Conservation (phyloP, 2,329 filamentous ascomycete genomes). For the Penicillium psychrosexuale region DNA sequence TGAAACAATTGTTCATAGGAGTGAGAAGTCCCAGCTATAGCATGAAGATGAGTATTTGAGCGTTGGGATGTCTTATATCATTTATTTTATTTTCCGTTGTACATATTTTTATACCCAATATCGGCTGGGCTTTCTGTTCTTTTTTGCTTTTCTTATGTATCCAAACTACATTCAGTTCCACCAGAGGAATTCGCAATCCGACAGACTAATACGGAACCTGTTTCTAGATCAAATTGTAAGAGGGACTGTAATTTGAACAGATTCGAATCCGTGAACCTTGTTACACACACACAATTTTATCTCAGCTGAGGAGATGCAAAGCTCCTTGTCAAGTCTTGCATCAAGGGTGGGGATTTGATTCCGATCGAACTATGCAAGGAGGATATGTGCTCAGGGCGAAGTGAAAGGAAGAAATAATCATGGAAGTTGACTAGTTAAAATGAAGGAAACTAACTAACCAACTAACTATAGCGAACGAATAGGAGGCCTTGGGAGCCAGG, state of each 20-base stretch:
- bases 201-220: not conserved
- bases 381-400: not conserved
- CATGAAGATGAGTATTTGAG: not conserved
- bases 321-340: not conserved
- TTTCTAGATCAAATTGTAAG: not conserved
- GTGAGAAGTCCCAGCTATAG: slow-evolving; percentile 16
- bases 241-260: not conserved
- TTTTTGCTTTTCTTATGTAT: not conserved
- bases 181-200: not conserved
- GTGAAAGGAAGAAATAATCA: not conserved
- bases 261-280: not conserved
- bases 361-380: slow-evolving; percentile 7
- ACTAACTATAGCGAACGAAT: not conserved
- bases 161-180: not conserved
- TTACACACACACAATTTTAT: not conserved
- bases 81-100: not conserved
- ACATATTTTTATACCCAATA: slow-evolving; percentile 1
- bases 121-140: not conserved
- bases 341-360: not conserved
- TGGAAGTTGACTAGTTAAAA: not conserved
- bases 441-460: not conserved
- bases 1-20: slow-evolving; percentile 32
- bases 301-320: not conserved
- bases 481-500: not conserved
- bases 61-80: not conserved